Percentiles rank a stretch among this genome's conserved stretches.
These are phyloP conservation scores for Xylaria sp. DNA, from an alignment of 2,329 filamentous ascomycete genomes.

Conservation along the genomic window DNA sequence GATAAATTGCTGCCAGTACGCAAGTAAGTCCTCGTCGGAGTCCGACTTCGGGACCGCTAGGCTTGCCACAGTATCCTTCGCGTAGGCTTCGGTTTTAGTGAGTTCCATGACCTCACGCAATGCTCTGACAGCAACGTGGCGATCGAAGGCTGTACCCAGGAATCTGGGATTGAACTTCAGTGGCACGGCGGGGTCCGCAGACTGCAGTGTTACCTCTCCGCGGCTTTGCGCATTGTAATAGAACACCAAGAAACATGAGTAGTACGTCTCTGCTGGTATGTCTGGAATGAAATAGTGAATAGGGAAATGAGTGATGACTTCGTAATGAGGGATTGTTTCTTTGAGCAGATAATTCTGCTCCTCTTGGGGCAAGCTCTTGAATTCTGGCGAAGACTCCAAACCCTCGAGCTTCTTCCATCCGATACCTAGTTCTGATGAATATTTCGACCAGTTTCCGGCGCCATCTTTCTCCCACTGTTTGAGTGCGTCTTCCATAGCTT, in stretches of 20 bases:
- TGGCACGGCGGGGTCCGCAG: slow-evolving; percentile 61
- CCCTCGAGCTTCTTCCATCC: slow-evolving; percentile 58
- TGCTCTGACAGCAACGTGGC: slow-evolving; percentile 60
- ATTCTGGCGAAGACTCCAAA: slow-evolving; percentile 58
- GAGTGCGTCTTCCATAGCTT: slow-evolving; percentile 56
- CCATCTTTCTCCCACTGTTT: slow-evolving; percentile 60
- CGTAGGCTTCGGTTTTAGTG: slow-evolving; percentile 10
- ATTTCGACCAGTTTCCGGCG: slow-evolving; percentile 55
- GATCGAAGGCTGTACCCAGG: slow-evolving; percentile 65
- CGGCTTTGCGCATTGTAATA: slow-evolving; percentile 61
- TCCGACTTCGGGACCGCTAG: slow-evolving; percentile 58
- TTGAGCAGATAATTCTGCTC: slow-evolving; percentile 58
- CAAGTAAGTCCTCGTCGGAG: slow-evolving; percentile 64
- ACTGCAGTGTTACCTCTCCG: slow-evolving; percentile 64
- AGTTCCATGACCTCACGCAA: slow-evolving; percentile 59
- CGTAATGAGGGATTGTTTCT: slow-evolving; percentile 67
- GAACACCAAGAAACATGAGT: slow-evolving; percentile 58
- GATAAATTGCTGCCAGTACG: slow-evolving; percentile 57
- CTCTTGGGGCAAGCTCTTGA: slow-evolving; percentile 58
- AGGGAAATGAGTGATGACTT: slow-evolving; percentile 48
- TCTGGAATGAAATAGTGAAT: slow-evolving; percentile 57
- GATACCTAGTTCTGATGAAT: slow-evolving; percentile 54
- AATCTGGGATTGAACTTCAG: slow-evolving; percentile 65
- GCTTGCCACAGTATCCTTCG: slow-evolving; percentile 48
- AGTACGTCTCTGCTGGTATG: slow-evolving; percentile 52